Evolutionary conservation across 164 flowering plant genomes (phyloP).

Genomic region (Kingdonia uniflora): DNA sequence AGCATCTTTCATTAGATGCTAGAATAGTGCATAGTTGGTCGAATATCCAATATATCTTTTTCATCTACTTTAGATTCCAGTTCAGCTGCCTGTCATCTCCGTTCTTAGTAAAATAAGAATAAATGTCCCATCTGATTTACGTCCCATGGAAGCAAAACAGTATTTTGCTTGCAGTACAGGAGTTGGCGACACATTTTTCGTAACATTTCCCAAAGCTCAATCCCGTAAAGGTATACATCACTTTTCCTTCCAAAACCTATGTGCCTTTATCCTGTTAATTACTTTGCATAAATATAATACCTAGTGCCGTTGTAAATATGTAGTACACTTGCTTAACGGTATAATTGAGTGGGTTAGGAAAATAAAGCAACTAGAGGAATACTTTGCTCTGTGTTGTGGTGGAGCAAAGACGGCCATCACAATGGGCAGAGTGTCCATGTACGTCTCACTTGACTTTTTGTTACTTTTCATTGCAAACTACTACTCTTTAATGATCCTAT

Average conservation of each 20-base stretch:
- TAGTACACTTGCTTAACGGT: too few relatives aligned
- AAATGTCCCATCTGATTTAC: conserved; percentile 78
- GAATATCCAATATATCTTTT: conserved; percentile 3
- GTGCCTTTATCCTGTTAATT: background rate
- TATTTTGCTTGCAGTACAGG: conserved; percentile 71
- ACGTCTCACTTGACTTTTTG: too few relatives aligned
- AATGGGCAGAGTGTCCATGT: too few relatives aligned
- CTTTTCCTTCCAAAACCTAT: too few relatives aligned
- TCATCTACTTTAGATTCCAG: conserved; percentile 64
- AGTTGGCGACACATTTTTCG: conserved; percentile 64
- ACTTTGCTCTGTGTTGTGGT: too few relatives aligned
- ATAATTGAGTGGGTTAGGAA: too few relatives aligned
- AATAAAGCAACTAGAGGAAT: too few relatives aligned
- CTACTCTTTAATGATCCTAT: background rate
- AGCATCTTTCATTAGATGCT: too few relatives aligned
- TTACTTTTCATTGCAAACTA: too few relatives aligned
- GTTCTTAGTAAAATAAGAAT: conserved; percentile 74
- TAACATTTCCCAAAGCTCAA: conserved; percentile 90
- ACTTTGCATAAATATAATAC: too few relatives aligned
- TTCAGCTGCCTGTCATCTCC: conserved; percentile 75
- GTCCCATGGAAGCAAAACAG: conserved; percentile 89
- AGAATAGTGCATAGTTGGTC: background rate
- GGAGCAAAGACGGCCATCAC: too few relatives aligned
- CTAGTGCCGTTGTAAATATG: background rate
- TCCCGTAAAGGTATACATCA: conserved; percentile 64